Evolutionary conservation across 176 grass and related monocot species (phyloP).

Genomic region (Oryza meyeriana): DNA sequence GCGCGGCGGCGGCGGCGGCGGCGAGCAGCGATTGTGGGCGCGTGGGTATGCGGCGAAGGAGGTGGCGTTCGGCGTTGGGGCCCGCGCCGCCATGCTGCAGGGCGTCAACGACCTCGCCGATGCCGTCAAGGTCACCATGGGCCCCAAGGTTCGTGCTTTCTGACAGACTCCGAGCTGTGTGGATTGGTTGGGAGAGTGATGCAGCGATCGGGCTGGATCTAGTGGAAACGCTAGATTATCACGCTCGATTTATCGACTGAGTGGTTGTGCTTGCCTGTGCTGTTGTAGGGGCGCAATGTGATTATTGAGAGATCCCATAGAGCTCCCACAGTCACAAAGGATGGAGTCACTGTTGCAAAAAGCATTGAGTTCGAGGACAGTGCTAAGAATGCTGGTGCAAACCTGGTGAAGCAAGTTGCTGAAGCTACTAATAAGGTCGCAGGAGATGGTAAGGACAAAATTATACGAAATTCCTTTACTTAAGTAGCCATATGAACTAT

Average conservation of each 20-base stretch:
- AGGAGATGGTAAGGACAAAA: conserved; percentile 66
- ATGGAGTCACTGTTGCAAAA: conserved; percentile 92
- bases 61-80: conserved; percentile 51
- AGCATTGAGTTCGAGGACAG: conserved; percentile 84
- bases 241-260: conserved; percentile 1
- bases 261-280: neutral
- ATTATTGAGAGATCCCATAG: conserved; percentile 60
- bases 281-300: conserved; percentile 69
- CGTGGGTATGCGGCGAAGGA: conserved; percentile 66
- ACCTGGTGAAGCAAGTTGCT: conserved; percentile 92
- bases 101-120: conserved; percentile 79
- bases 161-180: neutral
- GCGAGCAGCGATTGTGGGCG: conserved; percentile 45
- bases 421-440: conserved; percentile 80
- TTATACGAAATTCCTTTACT: neutral
- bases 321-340: conserved; percentile 80
- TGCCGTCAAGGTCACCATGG: conserved; percentile 83
- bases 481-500: neutral
- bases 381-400: conserved; percentile 73
- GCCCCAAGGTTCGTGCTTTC: conserved; percentile 55
- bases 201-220: conserved; percentile 2
- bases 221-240: neutral
- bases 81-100: conserved; percentile 65
- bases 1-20: conserved; percentile 6
- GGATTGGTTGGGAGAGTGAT: neutral